Percentiles rank a stretch among this genome's conserved stretches.
Conservation (phyloP, 2,329 filamentous ascomycete genomes). For the Apiospora malaysiana region DNA sequence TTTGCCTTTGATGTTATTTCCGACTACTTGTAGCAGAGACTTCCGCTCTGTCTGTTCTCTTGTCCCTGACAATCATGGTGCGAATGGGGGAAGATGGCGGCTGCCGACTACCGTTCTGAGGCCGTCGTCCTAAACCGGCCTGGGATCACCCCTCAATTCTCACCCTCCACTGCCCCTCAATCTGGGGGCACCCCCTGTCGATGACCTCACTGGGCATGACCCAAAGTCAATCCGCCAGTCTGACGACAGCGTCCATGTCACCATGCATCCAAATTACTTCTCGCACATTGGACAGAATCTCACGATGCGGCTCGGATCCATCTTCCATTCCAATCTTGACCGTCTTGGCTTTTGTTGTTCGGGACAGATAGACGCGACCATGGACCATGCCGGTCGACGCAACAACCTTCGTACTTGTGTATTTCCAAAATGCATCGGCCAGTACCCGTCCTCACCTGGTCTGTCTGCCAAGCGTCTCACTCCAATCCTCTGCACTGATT, state of each 20-base stretch:
- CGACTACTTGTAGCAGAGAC: too few relatives aligned
- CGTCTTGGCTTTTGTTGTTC: background rate
- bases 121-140: background rate
- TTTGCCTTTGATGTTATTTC: background rate
- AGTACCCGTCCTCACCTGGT: background rate
- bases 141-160: conserved; percentile 13
- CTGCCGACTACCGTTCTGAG: background rate
- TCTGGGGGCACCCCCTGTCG: conserved; percentile 12
- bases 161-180: background rate
- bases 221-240: background rate
- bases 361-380: background rate
- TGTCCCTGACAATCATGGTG: conserved; percentile 10
- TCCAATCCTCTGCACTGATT: background rate
- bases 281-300: background rate
- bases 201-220: background rate
- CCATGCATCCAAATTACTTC: background rate
- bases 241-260: conserved; percentile 13
- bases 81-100: background rate
- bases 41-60: background rate
- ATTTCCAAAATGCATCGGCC: background rate
- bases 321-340: background rate
- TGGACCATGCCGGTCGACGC: background rate
- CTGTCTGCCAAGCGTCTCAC: conserved; percentile 4
- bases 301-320: conserved; percentile 13
- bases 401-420: background rate